Conservation (phyloP, 2,329 filamentous ascomycete genomes). For the Penicillium sp. region DNA sequence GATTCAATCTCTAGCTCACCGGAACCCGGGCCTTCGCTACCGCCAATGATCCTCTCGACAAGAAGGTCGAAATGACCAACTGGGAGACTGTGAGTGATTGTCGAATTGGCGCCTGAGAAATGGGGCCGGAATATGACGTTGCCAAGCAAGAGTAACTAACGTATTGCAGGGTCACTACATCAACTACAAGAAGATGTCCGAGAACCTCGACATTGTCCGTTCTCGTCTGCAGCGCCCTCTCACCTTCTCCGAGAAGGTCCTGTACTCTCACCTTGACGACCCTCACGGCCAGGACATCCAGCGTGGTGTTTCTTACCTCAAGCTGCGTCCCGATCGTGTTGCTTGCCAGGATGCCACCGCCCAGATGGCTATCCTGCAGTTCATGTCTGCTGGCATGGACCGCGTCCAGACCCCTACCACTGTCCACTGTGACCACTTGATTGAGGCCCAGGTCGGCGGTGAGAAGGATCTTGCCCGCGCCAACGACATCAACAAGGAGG, state of each 20-base stretch:
- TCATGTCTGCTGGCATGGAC: conserved; percentile 98
- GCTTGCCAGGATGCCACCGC: conserved; percentile 99
- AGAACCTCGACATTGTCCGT: conserved; percentile 91
- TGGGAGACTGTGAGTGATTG: conserved; percentile 65
- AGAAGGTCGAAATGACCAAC: conserved; percentile 98
- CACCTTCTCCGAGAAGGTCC: conserved; percentile 95
- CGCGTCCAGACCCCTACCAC: conserved; percentile 90
- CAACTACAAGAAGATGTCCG: conserved; percentile 98
- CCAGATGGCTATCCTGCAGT: conserved; percentile 99
- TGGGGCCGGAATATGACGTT: conserved; percentile 1
- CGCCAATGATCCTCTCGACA: conserved; percentile 78
- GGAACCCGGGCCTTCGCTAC: conserved; percentile 73
- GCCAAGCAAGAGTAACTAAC: conserved; percentile 26
- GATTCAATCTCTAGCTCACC: conserved; percentile 53
- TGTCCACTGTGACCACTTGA: conserved; percentile 98
- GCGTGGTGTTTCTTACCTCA: conserved; percentile 92
- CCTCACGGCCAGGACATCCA: conserved; percentile 94
- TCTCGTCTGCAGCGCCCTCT: conserved; percentile 85
- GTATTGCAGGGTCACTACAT: conserved; percentile 72
- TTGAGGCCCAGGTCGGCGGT: conserved; percentile 92
- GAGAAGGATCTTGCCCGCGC: conserved; percentile 90
- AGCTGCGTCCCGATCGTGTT: conserved; percentile 93
- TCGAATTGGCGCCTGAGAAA: conserved; percentile 8
- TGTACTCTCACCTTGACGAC: conserved; percentile 98
- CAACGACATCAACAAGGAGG: conserved; percentile 94